phyloP scores from a whole-genome alignment of 2,329 filamentous ascomycete species.

The Helotiales sp. region DNA sequence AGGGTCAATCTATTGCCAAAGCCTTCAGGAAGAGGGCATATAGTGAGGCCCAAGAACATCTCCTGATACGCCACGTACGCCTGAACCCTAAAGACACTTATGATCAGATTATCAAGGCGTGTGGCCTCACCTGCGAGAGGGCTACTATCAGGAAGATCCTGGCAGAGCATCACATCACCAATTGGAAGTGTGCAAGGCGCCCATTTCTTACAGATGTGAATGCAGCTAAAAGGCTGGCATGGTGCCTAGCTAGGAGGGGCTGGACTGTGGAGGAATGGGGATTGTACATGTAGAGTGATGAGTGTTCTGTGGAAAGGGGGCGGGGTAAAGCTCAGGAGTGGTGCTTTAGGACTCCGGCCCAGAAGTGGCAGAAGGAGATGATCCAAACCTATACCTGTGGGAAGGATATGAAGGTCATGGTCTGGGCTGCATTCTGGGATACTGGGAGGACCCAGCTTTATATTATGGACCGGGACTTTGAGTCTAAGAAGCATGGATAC shows the following conservation, averaged over 20 bases:
- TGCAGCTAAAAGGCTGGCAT: slow-evolving; percentile 5
- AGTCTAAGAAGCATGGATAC: too few species aligned
- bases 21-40: too few species aligned
- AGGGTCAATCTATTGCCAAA: too few species aligned
- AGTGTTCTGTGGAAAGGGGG: slow-evolving; percentile 11
- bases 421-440: too few species aligned
- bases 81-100: slow-evolving; percentile 8
- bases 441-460: too few species aligned
- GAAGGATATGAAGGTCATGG: too few species aligned
- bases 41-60: too few species aligned
- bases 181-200: slow-evolving; percentile 3
- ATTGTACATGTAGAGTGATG: slow-evolving; percentile 13
- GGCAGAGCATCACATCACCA: not conserved
- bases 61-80: slow-evolving; percentile 2
- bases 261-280: slow-evolving; percentile 7
- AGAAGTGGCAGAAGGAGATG: too few species aligned
- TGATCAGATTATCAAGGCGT: not conserved
- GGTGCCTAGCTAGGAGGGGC: slow-evolving; percentile 2
- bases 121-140: not conserved
- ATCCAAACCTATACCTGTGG: too few species aligned
- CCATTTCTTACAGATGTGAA: not conserved
- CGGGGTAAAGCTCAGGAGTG: not conserved
- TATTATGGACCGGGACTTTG: too few species aligned
- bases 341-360: not conserved
- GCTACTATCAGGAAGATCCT: slow-evolving; percentile 1